phyloP scores from a whole-genome alignment of 495 filamentous ascomycete species.

The Tuber microsphaerosporum region DNA sequence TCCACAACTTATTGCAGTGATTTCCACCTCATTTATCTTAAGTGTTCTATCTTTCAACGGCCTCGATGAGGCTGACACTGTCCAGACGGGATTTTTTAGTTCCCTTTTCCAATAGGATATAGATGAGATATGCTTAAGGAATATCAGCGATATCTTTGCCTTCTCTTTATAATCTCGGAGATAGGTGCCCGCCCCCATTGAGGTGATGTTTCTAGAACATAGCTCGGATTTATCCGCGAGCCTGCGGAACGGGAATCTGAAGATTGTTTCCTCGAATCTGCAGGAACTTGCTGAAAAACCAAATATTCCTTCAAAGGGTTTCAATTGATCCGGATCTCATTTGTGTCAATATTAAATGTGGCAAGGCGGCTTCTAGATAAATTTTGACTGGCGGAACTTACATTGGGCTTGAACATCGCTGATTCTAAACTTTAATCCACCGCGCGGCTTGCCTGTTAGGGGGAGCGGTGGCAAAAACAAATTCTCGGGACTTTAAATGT shows the following conservation, averaged over 20 bases:
- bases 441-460: constrained; percentile 29
- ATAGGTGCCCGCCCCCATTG: not conserved
- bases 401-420: constrained; percentile 24
- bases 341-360: not conserved
- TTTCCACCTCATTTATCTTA: not conserved
- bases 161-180: constrained; percentile 21
- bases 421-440: constrained; percentile 32
- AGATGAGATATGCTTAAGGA: constrained; percentile 20
- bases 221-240: constrained; percentile 8
- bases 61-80: constrained; percentile 7
- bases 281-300: constrained; percentile 34
- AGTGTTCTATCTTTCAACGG: not conserved
- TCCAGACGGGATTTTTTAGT: constrained; percentile 12
- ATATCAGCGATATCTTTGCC: constrained; percentile 25
- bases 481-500: constrained; percentile 41
- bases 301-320: constrained; percentile 44
- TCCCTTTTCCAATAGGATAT: constrained; percentile 25
- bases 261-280: constrained; percentile 44
- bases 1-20: not conserved
- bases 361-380: not conserved
- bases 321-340: constrained; percentile 42
- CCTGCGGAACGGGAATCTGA: constrained; percentile 44
- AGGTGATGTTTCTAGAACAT: not conserved
- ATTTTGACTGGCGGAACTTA: not conserved
- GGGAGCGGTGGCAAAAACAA: constrained; percentile 38